Conservation (phyloP, 306 rosid genomes). For the Lagenaria siceraria region DNA sequence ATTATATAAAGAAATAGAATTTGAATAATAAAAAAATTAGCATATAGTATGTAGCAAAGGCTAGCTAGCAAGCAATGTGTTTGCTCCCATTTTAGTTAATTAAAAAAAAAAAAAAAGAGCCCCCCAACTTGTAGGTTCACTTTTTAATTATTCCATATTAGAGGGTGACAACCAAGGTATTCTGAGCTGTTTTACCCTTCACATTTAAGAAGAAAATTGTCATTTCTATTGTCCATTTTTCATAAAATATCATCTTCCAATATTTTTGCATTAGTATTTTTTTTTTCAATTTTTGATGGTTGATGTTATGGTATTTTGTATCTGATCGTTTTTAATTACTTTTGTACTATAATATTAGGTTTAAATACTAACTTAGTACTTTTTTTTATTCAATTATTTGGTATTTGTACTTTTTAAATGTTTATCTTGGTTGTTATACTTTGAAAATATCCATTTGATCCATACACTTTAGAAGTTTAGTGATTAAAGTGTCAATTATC, state of each 20-base stretch:
- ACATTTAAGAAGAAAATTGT: neutral
- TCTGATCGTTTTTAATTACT: too few species aligned
- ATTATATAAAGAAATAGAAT: slow-evolving; percentile 7
- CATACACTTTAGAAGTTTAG: too few species aligned
- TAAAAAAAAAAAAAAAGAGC: neutral
- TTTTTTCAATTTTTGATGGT: too few species aligned
- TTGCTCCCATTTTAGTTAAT: neutral
- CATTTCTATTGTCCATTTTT: neutral
- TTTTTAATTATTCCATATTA: neutral
- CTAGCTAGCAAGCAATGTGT: neutral
- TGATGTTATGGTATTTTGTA: too few species aligned
- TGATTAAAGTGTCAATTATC: too few species aligned
- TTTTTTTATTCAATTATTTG: too few species aligned
- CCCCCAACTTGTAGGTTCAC: neutral
- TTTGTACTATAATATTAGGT: too few species aligned
- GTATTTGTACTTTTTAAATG: too few species aligned
- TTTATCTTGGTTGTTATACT: too few species aligned
- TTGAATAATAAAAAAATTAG: neutral
- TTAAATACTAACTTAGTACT: too few species aligned
- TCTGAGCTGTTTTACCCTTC: neutral
- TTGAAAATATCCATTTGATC: too few species aligned
- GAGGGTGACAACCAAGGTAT: neutral
- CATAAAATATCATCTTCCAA: neutral
- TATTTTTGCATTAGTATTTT: too few species aligned
- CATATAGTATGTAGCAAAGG: neutral